Evolutionary conservation across 139 green algal species (phyloP), one percentile per base, ranked within the genome.

Genomic region (Picochlorum sp.): DNA sequence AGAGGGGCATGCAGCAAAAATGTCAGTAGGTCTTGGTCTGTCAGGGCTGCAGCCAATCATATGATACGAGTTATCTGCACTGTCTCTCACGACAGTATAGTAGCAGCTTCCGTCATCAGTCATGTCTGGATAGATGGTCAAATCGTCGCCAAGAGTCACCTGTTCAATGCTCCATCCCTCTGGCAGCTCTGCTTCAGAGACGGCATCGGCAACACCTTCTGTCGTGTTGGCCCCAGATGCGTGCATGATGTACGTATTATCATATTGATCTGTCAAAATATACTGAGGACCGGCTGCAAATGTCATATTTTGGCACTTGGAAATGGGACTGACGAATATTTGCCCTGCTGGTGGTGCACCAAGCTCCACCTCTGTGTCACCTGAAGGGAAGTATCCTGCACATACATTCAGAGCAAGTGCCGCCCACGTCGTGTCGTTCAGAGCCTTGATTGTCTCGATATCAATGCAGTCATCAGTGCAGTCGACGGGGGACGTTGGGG

Each of bases 241-340:
- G 13, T 65, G 58, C 58, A 65, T 57, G 44, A 65, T 52, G 58
- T 65, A 65, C 18, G n/a, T 59, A 52, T 65, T 65, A 28, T 15
- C 20, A 4, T 18, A 65, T 26, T 65, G n/a, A 21, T 65, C 58
- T 3, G 58, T 65, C 20, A 65, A 15, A 31, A 65, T 28, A 7
- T 26, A 65, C 21, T 45, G 13, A 11, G 41, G 15, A 26, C 13
- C n/a, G 21, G n/a, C 20, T 14, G 18, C 23, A 15, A 49, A 65
- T 18, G 58, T 65, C 58, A 65, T 57, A 65, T 65, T 65, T 16
- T 65, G 58, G 23, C 58, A 65, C 23, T 65, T 65, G 1, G n/a
- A 31, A 26, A 65, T 65, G 15, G 23, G 20, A 18, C n/a, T 18
- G n/a, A 65, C 20, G 0, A 65, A 28, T 3, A 65, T 31, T 26